phyloP scores from a whole-genome alignment of 345 rosid species.

The Hibiscus syriacus region DNA sequence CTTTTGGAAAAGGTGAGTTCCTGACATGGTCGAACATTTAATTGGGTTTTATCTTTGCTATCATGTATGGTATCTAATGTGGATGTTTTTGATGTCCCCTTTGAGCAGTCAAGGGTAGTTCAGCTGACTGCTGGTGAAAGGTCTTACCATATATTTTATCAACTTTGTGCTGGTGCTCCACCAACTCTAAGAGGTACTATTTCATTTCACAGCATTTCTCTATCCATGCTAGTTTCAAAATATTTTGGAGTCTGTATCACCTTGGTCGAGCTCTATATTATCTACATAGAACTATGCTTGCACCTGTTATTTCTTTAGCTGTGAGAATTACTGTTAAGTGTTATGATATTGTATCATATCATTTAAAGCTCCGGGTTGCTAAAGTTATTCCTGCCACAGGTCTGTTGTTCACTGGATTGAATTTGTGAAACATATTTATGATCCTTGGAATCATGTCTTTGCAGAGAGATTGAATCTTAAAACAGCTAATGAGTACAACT shows the following conservation, averaged over 20 bases:
- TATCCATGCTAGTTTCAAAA: constrained; percentile 4
- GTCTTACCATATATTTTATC: constrained; percentile 87
- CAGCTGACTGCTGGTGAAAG: constrained; percentile 83
- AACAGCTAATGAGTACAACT: constrained; percentile 66
- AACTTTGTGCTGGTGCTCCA: constrained; percentile 94
- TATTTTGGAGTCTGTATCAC: constrained; percentile 5
- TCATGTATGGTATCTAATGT: constrained; percentile 23
- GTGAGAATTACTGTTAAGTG: not conserved
- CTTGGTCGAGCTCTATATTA: not conserved
- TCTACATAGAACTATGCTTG: not conserved
- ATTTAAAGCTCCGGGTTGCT: not conserved
- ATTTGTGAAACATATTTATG: not conserved
- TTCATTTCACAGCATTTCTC: constrained; percentile 6
- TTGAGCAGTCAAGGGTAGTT: constrained; percentile 89
- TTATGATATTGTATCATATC: not conserved
- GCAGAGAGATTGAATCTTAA: constrained; percentile 79
- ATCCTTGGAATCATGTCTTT: constrained; percentile 13
- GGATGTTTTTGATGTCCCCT: constrained; percentile 14
- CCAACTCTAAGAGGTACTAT: constrained; percentile 68
- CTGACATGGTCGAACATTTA: constrained; percentile 14
- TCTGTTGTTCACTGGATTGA: not conserved
- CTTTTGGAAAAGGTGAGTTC: constrained; percentile 87
- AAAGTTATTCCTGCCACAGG: not conserved
- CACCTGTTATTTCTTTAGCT: not conserved
- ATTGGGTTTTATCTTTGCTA: constrained; percentile 10